Percentiles rank a stretch among this genome's conserved stretches.
These are phyloP conservation scores for Aspergillus fructus DNA, from an alignment of 2,329 filamentous ascomycete genomes.

Conservation along the genomic window DNA sequence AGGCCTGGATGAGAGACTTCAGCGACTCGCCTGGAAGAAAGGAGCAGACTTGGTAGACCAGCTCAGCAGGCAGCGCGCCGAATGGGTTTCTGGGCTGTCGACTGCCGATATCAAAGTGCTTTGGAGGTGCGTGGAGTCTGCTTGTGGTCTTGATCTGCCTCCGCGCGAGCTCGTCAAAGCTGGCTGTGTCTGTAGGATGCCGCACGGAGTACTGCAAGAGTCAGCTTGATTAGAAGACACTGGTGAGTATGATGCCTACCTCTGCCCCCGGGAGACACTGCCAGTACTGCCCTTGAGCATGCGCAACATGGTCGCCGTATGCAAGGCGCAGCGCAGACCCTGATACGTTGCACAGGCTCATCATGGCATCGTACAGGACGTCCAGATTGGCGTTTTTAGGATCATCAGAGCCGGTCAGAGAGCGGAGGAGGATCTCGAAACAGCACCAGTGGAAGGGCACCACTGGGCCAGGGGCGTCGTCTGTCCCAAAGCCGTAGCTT, in stretches of 20 bases:
- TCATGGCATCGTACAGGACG: slow-evolving; percentile 20
- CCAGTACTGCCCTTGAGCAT: slow-evolving; percentile 24
- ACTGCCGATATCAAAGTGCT: slow-evolving; percentile 5
- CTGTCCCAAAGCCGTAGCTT: slow-evolving; percentile 21
- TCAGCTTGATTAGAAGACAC: neutral
- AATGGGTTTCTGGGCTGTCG: slow-evolving; percentile 18
- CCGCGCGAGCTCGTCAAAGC: slow-evolving; percentile 8
- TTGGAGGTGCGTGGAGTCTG: slow-evolving; percentile 7
- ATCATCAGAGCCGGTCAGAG: slow-evolving; percentile 16
- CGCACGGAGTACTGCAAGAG: slow-evolving; percentile 18
- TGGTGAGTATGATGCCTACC: neutral
- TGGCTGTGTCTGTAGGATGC: slow-evolving; percentile 16
- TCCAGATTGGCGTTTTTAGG: slow-evolving; percentile 15
- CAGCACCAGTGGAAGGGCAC: slow-evolving; percentile 24
- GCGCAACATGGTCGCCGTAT: slow-evolving; percentile 18
- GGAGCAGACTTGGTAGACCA: slow-evolving; percentile 20
- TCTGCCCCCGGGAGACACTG: slow-evolving; percentile 22
- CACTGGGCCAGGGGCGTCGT: slow-evolving; percentile 20
- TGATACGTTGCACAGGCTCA: slow-evolving; percentile 13
- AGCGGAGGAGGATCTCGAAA: slow-evolving; percentile 20
- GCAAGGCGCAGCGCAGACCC: slow-evolving; percentile 16
- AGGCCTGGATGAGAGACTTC: slow-evolving; percentile 18
- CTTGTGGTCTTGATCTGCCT: slow-evolving; percentile 6
- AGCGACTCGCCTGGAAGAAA: slow-evolving; percentile 18
- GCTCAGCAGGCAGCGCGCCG: slow-evolving; percentile 17